Percentiles rank a stretch among this genome's conserved stretches.
These are phyloP conservation scores for Haplosporangium gracile DNA, from an alignment of 192 early-diverging fungal genomes.

Conservation along the genomic window DNA sequence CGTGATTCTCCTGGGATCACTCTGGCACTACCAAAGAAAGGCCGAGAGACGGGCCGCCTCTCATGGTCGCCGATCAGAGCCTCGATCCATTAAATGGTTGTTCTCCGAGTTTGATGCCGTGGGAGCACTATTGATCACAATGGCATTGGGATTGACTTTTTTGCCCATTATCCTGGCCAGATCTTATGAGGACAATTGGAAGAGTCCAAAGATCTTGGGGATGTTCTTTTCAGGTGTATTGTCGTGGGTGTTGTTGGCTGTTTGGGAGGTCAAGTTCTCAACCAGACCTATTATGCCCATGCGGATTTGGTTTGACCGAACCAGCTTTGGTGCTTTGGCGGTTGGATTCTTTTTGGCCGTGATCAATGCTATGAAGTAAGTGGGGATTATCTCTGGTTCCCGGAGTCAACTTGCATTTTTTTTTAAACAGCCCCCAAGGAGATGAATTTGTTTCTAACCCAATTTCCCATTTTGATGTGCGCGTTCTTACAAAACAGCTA, in stretches of 20 bases:
- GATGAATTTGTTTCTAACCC: too few species aligned
- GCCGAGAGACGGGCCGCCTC: neutral
- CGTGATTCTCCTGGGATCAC: neutral
- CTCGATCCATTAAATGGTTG: neutral
- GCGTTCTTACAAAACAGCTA: constrained; percentile 2
- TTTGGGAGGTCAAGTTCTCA: constrained; percentile 14
- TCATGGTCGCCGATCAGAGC: neutral
- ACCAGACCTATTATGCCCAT: constrained; percentile 15
- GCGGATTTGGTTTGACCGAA: constrained; percentile 18
- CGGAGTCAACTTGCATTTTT: too few species aligned
- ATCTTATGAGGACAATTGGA: constrained; percentile 14
- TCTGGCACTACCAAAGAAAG: constrained; percentile 25
- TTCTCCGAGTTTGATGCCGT: constrained; percentile 14
- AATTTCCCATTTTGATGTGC: neutral
- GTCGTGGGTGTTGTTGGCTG: neutral
- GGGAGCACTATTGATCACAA: constrained; percentile 1
- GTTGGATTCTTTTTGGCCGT: constrained; percentile 14
- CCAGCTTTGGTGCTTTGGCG: constrained; percentile 10
- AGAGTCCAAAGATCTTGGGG: constrained; percentile 12
- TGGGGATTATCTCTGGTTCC: too few species aligned
- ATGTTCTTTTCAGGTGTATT: constrained; percentile 7
- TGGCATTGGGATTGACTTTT: neutral
- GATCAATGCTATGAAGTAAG: constrained; percentile 29
- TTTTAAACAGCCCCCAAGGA: too few species aligned
- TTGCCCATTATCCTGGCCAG: constrained; percentile 14